A percentile compares a stretch with the other conserved stretches of the same genome.
These are phyloP conservation scores for Nicotiana noctiflora DNA, from an alignment of 257 asterid genomes.

Conservation along the genomic window DNA sequence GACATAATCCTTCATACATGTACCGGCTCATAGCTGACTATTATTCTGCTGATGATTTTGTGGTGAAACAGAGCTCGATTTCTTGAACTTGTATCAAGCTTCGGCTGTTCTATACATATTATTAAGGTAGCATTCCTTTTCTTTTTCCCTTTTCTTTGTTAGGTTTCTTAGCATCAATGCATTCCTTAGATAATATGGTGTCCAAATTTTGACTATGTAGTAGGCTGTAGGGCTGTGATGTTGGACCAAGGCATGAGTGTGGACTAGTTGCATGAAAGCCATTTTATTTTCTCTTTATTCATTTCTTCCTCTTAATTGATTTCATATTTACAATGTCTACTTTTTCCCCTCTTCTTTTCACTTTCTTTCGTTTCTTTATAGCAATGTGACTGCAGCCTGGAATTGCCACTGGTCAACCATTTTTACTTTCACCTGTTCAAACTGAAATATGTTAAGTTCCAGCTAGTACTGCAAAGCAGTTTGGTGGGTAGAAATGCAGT, in stretches of 20 bases:
- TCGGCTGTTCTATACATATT: constrained; percentile 18
- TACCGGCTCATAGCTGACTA: constrained; percentile 94
- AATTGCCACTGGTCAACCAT: background rate
- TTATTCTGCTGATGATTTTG: constrained; percentile 86
- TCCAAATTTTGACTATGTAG: background rate
- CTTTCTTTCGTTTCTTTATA: background rate
- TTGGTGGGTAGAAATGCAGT: background rate
- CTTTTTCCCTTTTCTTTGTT: background rate
- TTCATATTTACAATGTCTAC: background rate
- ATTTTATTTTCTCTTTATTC: background rate
- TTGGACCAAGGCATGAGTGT: background rate
- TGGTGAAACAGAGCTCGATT: constrained; percentile 50
- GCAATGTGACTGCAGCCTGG: background rate
- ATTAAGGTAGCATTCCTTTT: constrained; percentile 16
- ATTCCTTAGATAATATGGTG: background rate
- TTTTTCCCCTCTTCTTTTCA: background rate
- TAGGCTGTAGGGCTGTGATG: background rate
- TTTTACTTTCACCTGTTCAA: background rate
- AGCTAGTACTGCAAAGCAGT: background rate
- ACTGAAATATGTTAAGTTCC: background rate
- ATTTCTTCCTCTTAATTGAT: background rate
- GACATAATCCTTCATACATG: constrained; percentile 92
- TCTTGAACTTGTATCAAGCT: constrained; percentile 38
- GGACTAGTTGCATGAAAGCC: background rate
- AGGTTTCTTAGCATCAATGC: background rate